Conservation (phyloP, 176 grass and related monocot genomes). For the Hyparrhenia diplandra region DNA sequence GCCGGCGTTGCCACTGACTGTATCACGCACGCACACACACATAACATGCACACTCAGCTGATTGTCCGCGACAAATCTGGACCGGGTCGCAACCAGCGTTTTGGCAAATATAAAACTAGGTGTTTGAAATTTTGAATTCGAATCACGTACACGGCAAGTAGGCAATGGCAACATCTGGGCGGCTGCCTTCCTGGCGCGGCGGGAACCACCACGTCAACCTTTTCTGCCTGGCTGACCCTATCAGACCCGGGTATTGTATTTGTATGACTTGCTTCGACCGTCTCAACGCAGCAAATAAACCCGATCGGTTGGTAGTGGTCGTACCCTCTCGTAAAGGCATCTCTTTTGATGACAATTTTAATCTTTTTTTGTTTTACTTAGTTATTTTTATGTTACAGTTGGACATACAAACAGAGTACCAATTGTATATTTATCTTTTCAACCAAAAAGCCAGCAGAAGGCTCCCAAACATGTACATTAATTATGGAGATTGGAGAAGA, state of each 20-base stretch:
- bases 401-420: background rate
- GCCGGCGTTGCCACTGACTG: background rate
- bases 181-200: background rate
- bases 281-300: background rate
- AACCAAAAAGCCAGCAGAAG: background rate
- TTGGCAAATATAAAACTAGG: background rate
- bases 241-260: background rate
- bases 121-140: background rate
- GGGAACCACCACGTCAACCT: slow-evolving; percentile 2
- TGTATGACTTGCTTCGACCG: background rate
- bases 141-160: background rate
- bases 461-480: background rate
- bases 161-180: background rate
- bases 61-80: background rate
- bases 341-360: background rate
- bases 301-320: background rate
- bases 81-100: background rate
- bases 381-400: background rate
- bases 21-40: background rate
- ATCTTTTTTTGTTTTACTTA: too few species aligned
- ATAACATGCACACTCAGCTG: too few species aligned
- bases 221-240: slow-evolving; percentile 4
- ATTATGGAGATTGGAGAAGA: too few species aligned
- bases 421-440: background rate
- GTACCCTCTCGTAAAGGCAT: background rate